Base-by-base conservation (phyloP, 441 rosid species). In the Flueggea neowawraea region DNA sequence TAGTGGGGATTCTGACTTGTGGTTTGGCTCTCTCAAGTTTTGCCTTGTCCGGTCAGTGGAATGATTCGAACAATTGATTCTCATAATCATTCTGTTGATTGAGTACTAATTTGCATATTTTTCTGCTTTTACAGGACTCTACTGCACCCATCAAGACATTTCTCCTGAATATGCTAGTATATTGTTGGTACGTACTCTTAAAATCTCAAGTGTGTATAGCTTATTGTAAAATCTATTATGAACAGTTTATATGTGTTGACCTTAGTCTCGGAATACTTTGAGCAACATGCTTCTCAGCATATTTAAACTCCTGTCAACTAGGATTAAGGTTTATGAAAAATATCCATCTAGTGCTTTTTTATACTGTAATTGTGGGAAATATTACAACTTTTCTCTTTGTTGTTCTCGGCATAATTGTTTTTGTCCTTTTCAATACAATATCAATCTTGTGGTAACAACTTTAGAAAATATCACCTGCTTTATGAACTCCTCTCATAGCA, bases 121-220 rank as follows among this genome's bases (percentile, higher is more conserved):
- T 58, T 36, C 49, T 32, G 57, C 39, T 66, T 64, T 28, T 22
- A 59, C 84, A 88, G 91, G 92, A 63, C 82, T 90, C 63, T 90
- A 90, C 64, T 94, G 98, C 75, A 88, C 94, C 14, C 99, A 94
- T 87, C 99, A 94, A 75, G 99, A 94, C 82, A 91, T 94, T 32
- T 94, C 97, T 12, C 94, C 93, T 16, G 90, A 91, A 76, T 91
- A 90, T 69, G 99, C 99, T 58, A 94, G 96, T 74, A 87, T 91
- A 66, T 87, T 94, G 44, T 70, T 94, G 96, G 97, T 90, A 79
- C 16, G 79, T 68, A 65, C 64, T 41, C 51, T 61, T 65, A 13
- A 48, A 28, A 33, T 16, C 14, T 56, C 52, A 22, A 22, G 28
- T 22, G 28, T 22, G 28, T 2, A 22, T 22, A 22, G 28, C 28